Percentiles rank a stretch among this genome's conserved stretches.
These are phyloP conservation scores for Penicillium cataractarum DNA, from an alignment of 495 filamentous ascomycete species.

Conservation along the genomic window DNA sequence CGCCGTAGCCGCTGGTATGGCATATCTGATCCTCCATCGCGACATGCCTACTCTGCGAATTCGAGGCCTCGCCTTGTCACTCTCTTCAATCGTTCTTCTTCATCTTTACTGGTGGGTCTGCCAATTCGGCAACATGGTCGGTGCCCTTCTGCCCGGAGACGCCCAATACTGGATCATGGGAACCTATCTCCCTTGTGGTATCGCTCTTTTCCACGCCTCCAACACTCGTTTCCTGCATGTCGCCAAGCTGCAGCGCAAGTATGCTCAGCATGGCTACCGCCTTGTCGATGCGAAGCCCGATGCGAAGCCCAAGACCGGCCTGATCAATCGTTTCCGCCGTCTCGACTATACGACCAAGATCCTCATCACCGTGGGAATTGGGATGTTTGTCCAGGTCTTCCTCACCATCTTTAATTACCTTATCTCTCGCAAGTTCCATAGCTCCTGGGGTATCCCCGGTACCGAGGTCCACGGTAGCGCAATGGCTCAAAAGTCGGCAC, in stretches of 20 bases:
- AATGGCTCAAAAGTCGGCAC: constrained; percentile 43
- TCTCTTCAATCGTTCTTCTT: constrained; percentile 60
- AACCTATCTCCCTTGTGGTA: constrained; percentile 67
- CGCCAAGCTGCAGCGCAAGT: constrained; percentile 50
- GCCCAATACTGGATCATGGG: constrained; percentile 77
- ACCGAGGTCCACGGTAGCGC: constrained; percentile 38
- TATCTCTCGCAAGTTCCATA: constrained; percentile 68
- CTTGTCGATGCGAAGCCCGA: constrained; percentile 6
- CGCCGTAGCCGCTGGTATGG: constrained; percentile 54
- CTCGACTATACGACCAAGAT: constrained; percentile 34
- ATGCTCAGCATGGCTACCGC: constrained; percentile 22
- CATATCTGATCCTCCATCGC: constrained; percentile 58
- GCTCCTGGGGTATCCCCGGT: constrained; percentile 57
- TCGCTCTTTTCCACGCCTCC: constrained; percentile 71
- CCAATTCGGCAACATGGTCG: constrained; percentile 63
- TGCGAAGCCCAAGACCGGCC: constrained; percentile 15
- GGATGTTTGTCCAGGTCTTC: constrained; percentile 19
- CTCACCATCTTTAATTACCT: constrained; percentile 57
- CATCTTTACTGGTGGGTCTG: constrained; percentile 66
- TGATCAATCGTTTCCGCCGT: constrained; percentile 32
- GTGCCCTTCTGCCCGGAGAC: constrained; percentile 59
- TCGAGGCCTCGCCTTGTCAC: constrained; percentile 61
- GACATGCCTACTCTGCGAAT: constrained; percentile 62
- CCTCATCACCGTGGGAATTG: constrained; percentile 34
- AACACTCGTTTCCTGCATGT: constrained; percentile 69